Evolutionary conservation across 179 eudicot species (phyloP).

Genomic region (Beta macrorhiza): DNA sequence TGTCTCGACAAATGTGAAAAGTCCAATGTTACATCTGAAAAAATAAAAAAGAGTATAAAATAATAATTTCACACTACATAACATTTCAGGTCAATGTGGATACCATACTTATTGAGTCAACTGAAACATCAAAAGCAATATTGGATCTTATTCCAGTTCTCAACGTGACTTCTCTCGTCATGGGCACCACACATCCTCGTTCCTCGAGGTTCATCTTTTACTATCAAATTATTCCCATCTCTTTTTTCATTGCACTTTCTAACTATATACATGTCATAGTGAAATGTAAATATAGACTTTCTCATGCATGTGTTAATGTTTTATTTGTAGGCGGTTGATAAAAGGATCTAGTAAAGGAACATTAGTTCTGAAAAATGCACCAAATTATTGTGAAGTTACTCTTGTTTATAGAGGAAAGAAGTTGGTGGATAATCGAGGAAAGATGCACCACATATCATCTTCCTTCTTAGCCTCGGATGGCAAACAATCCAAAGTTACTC

Average conservation of each 20-base stretch:
- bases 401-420: conserved; percentile 44
- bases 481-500: background rate
- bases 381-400: conserved; percentile 49
- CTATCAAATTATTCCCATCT: background rate
- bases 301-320: background rate
- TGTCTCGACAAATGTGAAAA: no score
- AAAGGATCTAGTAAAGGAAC: conserved; percentile 51
- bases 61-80: background rate
- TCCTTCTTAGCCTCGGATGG: conserved; percentile 11
- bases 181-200: conserved; percentile 50
- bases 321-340: conserved; percentile 32
- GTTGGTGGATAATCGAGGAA: conserved; percentile 20
- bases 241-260: no score
- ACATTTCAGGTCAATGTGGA: conserved; percentile 49
- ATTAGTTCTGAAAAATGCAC: conserved; percentile 48
- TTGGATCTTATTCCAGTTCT: conserved; percentile 58
- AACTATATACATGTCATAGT: no score
- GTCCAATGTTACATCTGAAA: no score
- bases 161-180: conserved; percentile 51
- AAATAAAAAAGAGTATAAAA: no score
- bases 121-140: conserved; percentile 48
- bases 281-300: background rate
- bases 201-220: conserved; percentile 35
- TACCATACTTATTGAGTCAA: conserved; percentile 62
- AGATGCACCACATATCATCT: conserved; percentile 1